A percentile compares a stretch with the other conserved stretches of the same genome.
Evolutionary conservation across 2,329 filamentous ascomycete species (phyloP).

Genomic region (Verticillium isaacii): DNA sequence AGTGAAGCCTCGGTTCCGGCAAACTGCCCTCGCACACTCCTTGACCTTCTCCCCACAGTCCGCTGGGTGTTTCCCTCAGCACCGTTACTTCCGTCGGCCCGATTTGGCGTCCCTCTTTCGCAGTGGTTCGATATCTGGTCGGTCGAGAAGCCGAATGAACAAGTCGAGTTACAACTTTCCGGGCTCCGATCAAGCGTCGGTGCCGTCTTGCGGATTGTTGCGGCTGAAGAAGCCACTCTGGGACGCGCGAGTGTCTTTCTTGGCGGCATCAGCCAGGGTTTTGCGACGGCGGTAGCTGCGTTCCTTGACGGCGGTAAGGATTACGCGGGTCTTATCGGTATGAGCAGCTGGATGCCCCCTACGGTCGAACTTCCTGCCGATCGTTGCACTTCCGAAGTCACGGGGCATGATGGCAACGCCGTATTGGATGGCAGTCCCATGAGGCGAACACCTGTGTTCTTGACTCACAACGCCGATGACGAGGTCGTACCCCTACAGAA

Average conservation of each 20-base stretch:
- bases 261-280: slow-evolving; percentile 25
- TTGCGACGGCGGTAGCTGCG: slow-evolving; percentile 17
- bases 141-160: slow-evolving; percentile 8
- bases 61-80: slow-evolving; percentile 24
- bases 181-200: slow-evolving; percentile 17
- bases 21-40: slow-evolving; percentile 15
- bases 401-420: background rate
- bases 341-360: slow-evolving; percentile 22
- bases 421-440: background rate
- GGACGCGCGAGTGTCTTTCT: slow-evolving; percentile 20
- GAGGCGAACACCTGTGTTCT: slow-evolving; percentile 17
- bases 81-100: slow-evolving; percentile 8
- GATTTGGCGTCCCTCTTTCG: slow-evolving; percentile 15
- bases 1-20: slow-evolving; percentile 19
- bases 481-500: slow-evolving; percentile 20
- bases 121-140: slow-evolving; percentile 26
- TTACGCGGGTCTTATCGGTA: slow-evolving; percentile 21
- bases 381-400: background rate
- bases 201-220: slow-evolving; percentile 12
- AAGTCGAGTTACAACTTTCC: slow-evolving; percentile 13
- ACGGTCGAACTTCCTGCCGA: background rate
- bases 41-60: slow-evolving; percentile 15
- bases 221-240: slow-evolving; percentile 16
- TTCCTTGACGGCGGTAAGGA: slow-evolving; percentile 6
- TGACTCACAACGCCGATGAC: slow-evolving; percentile 22